Conservation (phyloP, 164 flowering plant genomes). For the Brasenia schreberi region DNA sequence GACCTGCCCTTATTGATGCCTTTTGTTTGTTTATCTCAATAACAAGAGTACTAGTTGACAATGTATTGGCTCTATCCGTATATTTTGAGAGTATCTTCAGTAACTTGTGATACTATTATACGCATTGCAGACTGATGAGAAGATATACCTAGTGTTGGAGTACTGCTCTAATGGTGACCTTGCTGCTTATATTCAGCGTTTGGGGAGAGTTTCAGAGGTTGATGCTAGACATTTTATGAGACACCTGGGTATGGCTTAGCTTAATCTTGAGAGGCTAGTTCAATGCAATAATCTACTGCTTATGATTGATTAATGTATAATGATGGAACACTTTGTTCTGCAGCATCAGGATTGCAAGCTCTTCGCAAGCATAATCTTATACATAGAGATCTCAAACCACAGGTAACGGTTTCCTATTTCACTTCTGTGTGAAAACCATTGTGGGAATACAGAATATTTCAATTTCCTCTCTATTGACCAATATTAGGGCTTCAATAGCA, state of each 20-base stretch:
- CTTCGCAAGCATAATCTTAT: constrained; percentile 44
- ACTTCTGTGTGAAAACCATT: background rate
- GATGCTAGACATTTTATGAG: constrained; percentile 47
- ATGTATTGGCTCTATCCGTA: no score
- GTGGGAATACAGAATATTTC: no score
- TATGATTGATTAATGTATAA: background rate
- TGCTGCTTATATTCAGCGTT: constrained; percentile 30
- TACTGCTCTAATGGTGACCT: constrained; percentile 52
- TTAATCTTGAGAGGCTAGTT: background rate
- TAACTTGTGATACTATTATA: no score
- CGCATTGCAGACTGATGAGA: constrained; percentile 22
- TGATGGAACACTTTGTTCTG: background rate
- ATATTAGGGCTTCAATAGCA: no score
- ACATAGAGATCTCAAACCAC: constrained; percentile 54
- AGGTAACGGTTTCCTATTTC: constrained; percentile 17
- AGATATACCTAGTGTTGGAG: constrained; percentile 43
- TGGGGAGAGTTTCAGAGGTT: constrained; percentile 32
- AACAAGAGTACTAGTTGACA: no score
- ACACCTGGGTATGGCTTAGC: constrained; percentile 32
- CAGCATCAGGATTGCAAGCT: constrained; percentile 46
- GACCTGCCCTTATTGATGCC: no score
- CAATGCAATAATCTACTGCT: background rate
- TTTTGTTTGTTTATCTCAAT: no score
- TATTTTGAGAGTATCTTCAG: no score
- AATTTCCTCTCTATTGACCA: no score